Conservation (phyloP, 345 rosid species). For the Excoecaria cochinchinensis region DNA sequence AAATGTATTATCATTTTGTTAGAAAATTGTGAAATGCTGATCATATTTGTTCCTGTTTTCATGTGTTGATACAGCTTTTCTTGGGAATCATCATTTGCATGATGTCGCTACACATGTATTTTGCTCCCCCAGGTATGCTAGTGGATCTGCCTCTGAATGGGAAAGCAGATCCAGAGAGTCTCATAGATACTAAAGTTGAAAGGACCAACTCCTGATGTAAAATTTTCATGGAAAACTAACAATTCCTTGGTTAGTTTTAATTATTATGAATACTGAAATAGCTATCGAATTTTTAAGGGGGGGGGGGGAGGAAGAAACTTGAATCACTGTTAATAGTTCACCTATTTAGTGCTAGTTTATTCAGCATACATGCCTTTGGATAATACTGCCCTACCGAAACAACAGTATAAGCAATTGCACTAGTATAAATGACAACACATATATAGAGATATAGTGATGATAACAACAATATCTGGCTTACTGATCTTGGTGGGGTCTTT, state of each 20-base stretch:
- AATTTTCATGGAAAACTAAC: background rate
- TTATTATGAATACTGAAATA: background rate
- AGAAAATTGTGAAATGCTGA: background rate
- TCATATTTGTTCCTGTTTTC: background rate
- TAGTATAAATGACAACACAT: background rate
- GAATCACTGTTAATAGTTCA: background rate
- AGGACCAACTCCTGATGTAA: conserved; percentile 53
- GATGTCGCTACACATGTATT: conserved; percentile 96
- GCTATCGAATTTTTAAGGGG: background rate
- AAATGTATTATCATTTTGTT: background rate
- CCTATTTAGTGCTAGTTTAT: background rate
- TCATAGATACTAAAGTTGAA: conserved; percentile 55
- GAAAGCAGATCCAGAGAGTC: conserved; percentile 53
- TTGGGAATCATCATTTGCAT: conserved; percentile 87
- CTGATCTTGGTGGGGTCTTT: background rate
- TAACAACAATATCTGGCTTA: background rate
- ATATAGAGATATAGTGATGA: background rate
- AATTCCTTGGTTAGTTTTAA: background rate
- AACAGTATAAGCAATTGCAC: background rate
- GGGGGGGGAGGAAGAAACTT: no score
- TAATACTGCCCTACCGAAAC: background rate
- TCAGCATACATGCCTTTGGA: background rate
- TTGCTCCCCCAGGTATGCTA: conserved; percentile 72
- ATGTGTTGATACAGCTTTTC: conserved; percentile 69
- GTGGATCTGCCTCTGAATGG: conserved; percentile 52